These are phyloP conservation scores for Fonsecaea pedrosoi DNA, from an alignment of 2,329 filamentous ascomycete genomes.

Conservation along the genomic window DNA sequence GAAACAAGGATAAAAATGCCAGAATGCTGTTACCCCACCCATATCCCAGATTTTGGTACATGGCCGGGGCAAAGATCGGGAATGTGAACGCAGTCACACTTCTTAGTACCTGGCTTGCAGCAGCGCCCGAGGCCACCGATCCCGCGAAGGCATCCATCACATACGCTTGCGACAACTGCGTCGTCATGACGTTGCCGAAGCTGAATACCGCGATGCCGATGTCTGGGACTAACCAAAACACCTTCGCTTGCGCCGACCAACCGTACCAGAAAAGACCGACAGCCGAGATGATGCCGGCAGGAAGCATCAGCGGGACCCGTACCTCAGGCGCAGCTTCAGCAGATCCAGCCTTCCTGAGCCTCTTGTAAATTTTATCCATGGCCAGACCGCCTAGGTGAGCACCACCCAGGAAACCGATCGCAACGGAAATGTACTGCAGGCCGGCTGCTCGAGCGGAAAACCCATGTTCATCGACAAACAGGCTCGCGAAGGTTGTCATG, in stretches of 20 bases:
- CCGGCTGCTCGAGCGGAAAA: conserved; percentile 59
- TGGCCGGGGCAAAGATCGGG: conserved; percentile 30
- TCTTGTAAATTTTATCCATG: conserved; percentile 49
- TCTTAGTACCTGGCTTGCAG: conserved; percentile 13
- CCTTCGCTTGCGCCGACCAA: conserved; percentile 40
- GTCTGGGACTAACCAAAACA: conserved; percentile 42
- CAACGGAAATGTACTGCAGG: conserved; percentile 64
- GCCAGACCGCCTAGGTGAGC: conserved; percentile 50
- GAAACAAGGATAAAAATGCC: too few relatives aligned
- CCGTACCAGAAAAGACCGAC: conserved; percentile 41
- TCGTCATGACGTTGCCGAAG: conserved; percentile 14
- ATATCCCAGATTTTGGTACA: conserved; percentile 30
- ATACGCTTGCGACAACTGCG: conserved; percentile 25
- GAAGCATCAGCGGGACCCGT: conserved; percentile 60
- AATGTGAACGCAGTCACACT: conserved; percentile 29
- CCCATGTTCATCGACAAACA: conserved; percentile 57
- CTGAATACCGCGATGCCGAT: conserved; percentile 37
- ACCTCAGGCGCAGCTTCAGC: conserved; percentile 54
- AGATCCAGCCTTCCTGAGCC: conserved; percentile 6
- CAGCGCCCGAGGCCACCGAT: conserved; percentile 18
- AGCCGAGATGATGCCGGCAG: conserved; percentile 55
- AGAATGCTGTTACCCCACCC: conserved; percentile 20
- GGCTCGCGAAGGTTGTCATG: conserved; percentile 63
- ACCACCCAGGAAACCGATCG: conserved; percentile 61
- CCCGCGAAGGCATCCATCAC: conserved; percentile 25